These are phyloP conservation scores for Blastobotrys chiropterorum DNA, from an alignment of 805 yeast species.

Conservation along the genomic window DNA sequence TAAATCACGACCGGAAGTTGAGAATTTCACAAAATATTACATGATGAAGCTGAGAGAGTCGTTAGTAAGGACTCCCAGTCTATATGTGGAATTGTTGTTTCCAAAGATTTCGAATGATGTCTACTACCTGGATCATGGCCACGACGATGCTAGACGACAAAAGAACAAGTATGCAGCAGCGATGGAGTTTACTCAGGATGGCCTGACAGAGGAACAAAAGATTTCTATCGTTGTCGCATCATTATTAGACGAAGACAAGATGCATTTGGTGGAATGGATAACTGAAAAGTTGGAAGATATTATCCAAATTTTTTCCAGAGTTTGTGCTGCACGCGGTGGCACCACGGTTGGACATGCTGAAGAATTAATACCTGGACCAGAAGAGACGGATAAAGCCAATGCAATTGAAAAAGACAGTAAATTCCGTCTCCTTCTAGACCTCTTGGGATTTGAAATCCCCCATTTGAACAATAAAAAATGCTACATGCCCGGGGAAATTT, in stretches of 20 bases:
- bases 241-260: slow-evolving; percentile 41
- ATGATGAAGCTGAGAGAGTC: slow-evolving; percentile 51
- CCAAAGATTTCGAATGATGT: slow-evolving; percentile 44
- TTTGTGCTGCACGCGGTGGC: slow-evolving; percentile 3
- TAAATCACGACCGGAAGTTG: slow-evolving; percentile 50
- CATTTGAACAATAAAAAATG: slow-evolving; percentile 35
- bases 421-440: slow-evolving; percentile 41
- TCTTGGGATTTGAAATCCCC: slow-evolving; percentile 44
- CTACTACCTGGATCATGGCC: slow-evolving; percentile 58
- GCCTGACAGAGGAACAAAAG: slow-evolving; percentile 40
- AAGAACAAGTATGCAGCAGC: slow-evolving; percentile 16
- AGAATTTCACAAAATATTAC: slow-evolving; percentile 57
- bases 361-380: slow-evolving; percentile 15
- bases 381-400: slow-evolving; percentile 19
- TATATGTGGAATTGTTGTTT: slow-evolving; percentile 61
- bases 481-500: slow-evolving; percentile 32
- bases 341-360: slow-evolving; percentile 4
- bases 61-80: slow-evolving; percentile 46
- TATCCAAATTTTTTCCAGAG: neutral
- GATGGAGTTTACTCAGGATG: slow-evolving; percentile 27
- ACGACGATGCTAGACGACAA: slow-evolving; percentile 30
- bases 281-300: slow-evolving; percentile 22
- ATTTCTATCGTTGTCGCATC: slow-evolving; percentile 46
- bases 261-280: slow-evolving; percentile 40
- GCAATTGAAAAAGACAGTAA: slow-evolving; percentile 42